Evolutionary conservation across 768 basidiomycete species (phyloP).

Genomic region (Suillus clintonianus): DNA sequence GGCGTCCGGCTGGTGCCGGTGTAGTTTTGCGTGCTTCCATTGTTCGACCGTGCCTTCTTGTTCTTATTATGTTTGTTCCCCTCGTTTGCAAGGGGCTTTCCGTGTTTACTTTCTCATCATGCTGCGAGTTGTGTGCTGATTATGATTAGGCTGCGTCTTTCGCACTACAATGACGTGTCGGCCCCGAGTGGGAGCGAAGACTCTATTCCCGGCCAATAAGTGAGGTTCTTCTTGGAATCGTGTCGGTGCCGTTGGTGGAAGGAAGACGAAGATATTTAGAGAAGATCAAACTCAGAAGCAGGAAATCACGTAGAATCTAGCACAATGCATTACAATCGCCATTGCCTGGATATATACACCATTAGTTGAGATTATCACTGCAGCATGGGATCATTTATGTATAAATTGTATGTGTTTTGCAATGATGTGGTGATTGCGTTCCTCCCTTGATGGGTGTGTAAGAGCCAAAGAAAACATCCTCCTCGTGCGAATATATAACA

Average conservation of each 20-base stretch:
- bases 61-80: neutral
- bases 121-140: neutral
- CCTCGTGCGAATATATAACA: neutral
- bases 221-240: neutral
- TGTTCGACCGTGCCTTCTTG: neutral
- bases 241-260: neutral
- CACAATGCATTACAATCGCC: conserved; percentile 21
- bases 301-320: neutral
- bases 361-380: conserved; percentile 32
- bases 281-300: neutral
- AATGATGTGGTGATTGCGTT: conserved; percentile 1
- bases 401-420: neutral
- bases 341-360: conserved; percentile 31
- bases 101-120: neutral
- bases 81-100: neutral
- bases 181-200: conserved; percentile 10
- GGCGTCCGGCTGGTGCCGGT: too few relatives aligned
- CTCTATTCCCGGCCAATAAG: conserved; percentile 5
- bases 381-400: conserved; percentile 10
- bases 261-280: neutral
- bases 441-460: neutral
- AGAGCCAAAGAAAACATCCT: neutral
- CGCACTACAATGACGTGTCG: conserved; percentile 23
- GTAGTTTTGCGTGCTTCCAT: too few relatives aligned
- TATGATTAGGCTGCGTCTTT: conserved; percentile 28